These are phyloP conservation scores for Hymenochaete sp. DNA, from an alignment of 1,284 basidiomycete genomes.

Conservation along the genomic window DNA sequence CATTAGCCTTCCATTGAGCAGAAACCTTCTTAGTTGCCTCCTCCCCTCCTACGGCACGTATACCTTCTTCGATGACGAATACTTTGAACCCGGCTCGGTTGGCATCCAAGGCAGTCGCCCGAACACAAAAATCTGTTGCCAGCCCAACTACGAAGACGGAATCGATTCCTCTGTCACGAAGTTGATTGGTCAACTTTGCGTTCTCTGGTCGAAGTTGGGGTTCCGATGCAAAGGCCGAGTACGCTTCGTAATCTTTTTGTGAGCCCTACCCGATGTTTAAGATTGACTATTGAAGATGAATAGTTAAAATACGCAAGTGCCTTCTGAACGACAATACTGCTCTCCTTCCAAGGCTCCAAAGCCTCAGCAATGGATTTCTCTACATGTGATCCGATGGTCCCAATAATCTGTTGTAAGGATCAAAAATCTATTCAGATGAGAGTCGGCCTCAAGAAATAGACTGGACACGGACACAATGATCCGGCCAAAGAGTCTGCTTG, in stretches of 20 bases:
- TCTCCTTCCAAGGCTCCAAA: constrained; percentile 11
- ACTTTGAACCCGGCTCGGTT: constrained; percentile 10
- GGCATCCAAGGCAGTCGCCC: constrained; percentile 17
- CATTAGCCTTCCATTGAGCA: constrained; percentile 1
- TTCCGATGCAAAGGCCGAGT: constrained; percentile 17
- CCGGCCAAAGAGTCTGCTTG: constrained; percentile 19
- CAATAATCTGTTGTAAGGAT: constrained; percentile 3
- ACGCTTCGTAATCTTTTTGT: constrained; percentile 13
- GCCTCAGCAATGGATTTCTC: constrained; percentile 13
- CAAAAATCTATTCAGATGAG: not conserved
- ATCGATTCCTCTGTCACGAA: constrained; percentile 10
- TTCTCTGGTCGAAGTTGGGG: not conserved
- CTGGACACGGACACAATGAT: constrained; percentile 17
- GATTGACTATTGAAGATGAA: no score
- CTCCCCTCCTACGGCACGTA: constrained; percentile 15
- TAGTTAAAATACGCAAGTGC: no score
- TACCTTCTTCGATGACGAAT: constrained; percentile 11
- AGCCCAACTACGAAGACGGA: constrained; percentile 17
- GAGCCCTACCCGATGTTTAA: constrained; percentile 8
- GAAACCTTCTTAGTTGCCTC: constrained; percentile 2
- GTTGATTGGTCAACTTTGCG: constrained; percentile 1
- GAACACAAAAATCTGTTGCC: constrained; percentile 20
- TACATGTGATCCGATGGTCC: constrained; percentile 15
- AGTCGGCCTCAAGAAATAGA: not conserved
- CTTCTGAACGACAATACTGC: constrained; percentile 15